Evolutionary conservation across 179 eudicot species (phyloP).

Genomic region (Vitellaria paradoxa): DNA sequence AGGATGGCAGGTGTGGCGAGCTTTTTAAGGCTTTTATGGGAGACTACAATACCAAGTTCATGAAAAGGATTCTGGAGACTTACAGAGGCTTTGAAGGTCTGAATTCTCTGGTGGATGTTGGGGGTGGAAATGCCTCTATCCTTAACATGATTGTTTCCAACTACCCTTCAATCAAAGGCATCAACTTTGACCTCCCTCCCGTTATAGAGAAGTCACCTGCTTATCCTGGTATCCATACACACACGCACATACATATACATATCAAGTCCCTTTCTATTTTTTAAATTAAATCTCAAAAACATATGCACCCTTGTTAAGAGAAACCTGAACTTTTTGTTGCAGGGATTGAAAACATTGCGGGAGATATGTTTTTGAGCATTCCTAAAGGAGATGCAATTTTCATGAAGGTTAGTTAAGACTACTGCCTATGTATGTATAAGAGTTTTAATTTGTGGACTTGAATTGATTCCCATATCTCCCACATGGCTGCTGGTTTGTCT

Average conservation of each 20-base stretch:
- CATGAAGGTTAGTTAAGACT: conserved; percentile 16
- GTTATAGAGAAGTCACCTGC: conserved; percentile 18
- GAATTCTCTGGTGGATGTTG: conserved; percentile 21
- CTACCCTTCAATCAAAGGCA: conserved; percentile 20
- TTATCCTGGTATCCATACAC: conserved; percentile 9
- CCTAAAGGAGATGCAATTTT: conserved; percentile 29
- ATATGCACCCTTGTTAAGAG: neutral
- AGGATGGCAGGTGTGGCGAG: conserved; percentile 7
- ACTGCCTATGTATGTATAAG: no score
- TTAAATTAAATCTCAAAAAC: neutral
- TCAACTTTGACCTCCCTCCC: conserved; percentile 20
- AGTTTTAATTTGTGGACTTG: no score
- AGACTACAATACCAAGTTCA: conserved; percentile 13
- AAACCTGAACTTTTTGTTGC: neutral
- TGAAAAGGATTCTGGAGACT: conserved; percentile 17
- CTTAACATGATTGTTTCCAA: conserved; percentile 19
- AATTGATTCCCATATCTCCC: no score
- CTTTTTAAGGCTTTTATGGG: conserved; percentile 18
- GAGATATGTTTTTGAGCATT: conserved; percentile 26
- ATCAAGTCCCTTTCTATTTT: no score
- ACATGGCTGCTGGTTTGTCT: no score
- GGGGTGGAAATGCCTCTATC: conserved; percentile 16
- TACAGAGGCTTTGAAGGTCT: conserved; percentile 23
- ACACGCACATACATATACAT: no score
- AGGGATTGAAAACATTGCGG: conserved; percentile 22